Percentiles rank a stretch among this genome's conserved stretches.
These are phyloP conservation scores for Metschnikowia proteae DNA, from an alignment of 805 yeast species.

Conservation along the genomic window DNA sequence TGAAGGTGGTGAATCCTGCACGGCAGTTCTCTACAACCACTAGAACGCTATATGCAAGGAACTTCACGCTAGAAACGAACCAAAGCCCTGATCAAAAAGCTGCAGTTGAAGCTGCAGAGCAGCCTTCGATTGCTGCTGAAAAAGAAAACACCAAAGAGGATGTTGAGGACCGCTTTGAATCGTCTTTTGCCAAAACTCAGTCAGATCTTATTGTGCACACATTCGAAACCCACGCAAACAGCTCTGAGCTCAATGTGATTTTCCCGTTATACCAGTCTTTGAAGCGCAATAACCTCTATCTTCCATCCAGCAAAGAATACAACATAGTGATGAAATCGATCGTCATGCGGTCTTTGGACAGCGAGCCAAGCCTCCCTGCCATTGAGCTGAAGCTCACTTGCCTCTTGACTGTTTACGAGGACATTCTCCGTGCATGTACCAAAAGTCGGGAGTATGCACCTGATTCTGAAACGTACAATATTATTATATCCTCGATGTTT, in stretches of 20 bases:
- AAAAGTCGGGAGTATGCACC: constrained; percentile 44
- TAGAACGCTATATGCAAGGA: neutral
- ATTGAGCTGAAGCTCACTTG: constrained; percentile 60
- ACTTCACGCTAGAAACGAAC: neutral
- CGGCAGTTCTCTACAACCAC: constrained; percentile 9
- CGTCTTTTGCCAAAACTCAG: constrained; percentile 21
- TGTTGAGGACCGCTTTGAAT: constrained; percentile 17
- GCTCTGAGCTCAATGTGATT: constrained; percentile 30
- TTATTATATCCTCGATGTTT: constrained; percentile 47
- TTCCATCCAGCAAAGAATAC: constrained; percentile 52
- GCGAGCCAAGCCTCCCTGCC: constrained; percentile 27
- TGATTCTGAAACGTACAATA: constrained; percentile 48
- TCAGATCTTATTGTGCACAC: constrained; percentile 18
- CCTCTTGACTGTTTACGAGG: constrained; percentile 64
- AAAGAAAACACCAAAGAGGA: neutral
- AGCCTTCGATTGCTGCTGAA: neutral
- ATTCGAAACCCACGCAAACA: constrained; percentile 14
- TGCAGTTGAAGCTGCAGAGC: neutral
- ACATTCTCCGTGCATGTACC: constrained; percentile 38
- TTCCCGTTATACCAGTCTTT: constrained; percentile 42
- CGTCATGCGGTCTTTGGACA: constrained; percentile 44
- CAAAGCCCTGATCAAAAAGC: neutral
- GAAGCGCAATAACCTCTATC: constrained; percentile 32
- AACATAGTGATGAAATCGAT: constrained; percentile 55
- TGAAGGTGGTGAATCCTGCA: constrained; percentile 8